A percentile compares a stretch with the other conserved stretches of the same genome.
Conservation (phyloP, 352 stramenopile species). For the Globisporangium radiosum region DNA sequence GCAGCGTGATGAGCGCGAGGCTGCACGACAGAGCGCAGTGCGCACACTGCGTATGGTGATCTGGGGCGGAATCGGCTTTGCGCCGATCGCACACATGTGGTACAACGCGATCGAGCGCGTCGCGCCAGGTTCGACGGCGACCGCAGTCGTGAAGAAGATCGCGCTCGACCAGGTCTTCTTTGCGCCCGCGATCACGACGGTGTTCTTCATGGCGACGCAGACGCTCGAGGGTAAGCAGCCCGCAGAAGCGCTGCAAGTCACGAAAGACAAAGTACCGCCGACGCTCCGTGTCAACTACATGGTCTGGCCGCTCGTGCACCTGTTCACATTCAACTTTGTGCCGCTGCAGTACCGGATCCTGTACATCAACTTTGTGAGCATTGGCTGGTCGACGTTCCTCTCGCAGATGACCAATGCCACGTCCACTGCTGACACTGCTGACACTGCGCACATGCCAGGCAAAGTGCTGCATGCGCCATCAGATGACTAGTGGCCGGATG, state of each 20-base stretch:
- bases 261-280: slow-evolving; percentile 26
- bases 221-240: slow-evolving; percentile 28
- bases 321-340: slow-evolving; percentile 42
- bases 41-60: slow-evolving; percentile 63
- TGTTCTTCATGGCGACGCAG: slow-evolving; percentile 37
- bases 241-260: slow-evolving; percentile 25
- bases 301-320: slow-evolving; percentile 40
- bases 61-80: slow-evolving; percentile 82
- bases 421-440: neutral
- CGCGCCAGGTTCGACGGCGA: slow-evolving; percentile 19
- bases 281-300: slow-evolving; percentile 39
- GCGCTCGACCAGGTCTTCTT: slow-evolving; percentile 38
- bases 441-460: too few relatives aligned
- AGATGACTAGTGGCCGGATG: too few relatives aligned
- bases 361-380: slow-evolving; percentile 44
- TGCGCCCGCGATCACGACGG: slow-evolving; percentile 27
- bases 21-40: neutral
- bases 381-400: slow-evolving; percentile 44
- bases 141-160: slow-evolving; percentile 34
- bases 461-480: too few relatives aligned
- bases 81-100: slow-evolving; percentile 87
- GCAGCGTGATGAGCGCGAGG: neutral
- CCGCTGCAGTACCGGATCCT: slow-evolving; percentile 47
- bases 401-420: slow-evolving; percentile 36
- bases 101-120: slow-evolving; percentile 76